Conservation (phyloP, 1,139 yeast genomes). For the Debaryomyces sp. region DNA sequence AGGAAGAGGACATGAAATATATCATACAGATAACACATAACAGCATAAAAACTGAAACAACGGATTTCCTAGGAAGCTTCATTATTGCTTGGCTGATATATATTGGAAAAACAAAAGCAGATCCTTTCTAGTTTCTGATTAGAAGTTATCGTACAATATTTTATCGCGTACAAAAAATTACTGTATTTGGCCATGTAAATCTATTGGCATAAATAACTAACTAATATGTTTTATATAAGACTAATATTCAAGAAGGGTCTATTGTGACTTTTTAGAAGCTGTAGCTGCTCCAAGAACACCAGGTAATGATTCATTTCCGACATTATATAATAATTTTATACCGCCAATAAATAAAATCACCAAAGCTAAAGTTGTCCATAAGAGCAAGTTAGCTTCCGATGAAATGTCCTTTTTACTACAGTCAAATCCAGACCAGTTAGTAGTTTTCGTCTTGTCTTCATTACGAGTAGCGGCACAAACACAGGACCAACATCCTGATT, state of each 20-base stretch:
- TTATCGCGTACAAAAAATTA: conserved; percentile 4
- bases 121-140: not conserved
- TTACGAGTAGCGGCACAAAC: conserved; percentile 56
- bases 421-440: conserved; percentile 67
- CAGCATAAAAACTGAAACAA: conserved; percentile 26
- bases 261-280: conserved; percentile 35
- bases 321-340: conserved; percentile 51
- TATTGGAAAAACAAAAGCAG: not conserved
- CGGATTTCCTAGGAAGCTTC: conserved; percentile 28
- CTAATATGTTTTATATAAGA: not conserved
- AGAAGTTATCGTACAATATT: not conserved
- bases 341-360: conserved; percentile 53
- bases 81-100: conserved; percentile 11
- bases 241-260: not conserved
- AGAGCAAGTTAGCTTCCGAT: conserved; percentile 62
- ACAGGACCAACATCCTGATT: conserved; percentile 56
- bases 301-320: conserved; percentile 66
- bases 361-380: conserved; percentile 63
- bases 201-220: conserved; percentile 6
- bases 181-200: conserved; percentile 1
- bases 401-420: conserved; percentile 70
- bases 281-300: conserved; percentile 68
- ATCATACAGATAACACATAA: conserved; percentile 26
- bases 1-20: conserved; percentile 29
- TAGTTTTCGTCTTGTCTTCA: conserved; percentile 50